phyloP scores from a whole-genome alignment of 2,329 filamentous ascomycete species.

The Beauveria medogensis region DNA sequence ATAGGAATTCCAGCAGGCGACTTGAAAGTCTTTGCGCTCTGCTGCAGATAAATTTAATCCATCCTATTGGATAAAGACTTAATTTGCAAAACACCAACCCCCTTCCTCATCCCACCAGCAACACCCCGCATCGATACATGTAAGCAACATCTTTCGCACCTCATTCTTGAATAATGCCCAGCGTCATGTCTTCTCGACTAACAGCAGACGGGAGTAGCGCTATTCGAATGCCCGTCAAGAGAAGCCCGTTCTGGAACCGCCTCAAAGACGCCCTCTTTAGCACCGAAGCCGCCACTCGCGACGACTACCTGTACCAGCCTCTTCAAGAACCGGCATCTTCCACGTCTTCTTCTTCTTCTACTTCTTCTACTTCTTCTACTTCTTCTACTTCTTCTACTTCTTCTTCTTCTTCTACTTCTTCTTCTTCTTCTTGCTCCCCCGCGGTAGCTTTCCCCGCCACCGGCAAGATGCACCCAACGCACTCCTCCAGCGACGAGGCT shows the following conservation, averaged over 20 bases:
- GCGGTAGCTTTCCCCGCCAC: not conserved
- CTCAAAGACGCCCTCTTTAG: not conserved
- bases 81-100: not conserved
- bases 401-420: not conserved
- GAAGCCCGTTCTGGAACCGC: not conserved
- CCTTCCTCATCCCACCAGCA: not conserved
- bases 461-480: not conserved
- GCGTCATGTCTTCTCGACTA: not conserved
- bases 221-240: not conserved
- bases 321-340: not conserved
- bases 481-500: constrained; percentile 15
- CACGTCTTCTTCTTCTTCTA: not conserved
- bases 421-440: not conserved
- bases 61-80: constrained; percentile 26
- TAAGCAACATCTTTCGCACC: not conserved
- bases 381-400: not conserved
- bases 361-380: not conserved
- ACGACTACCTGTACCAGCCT: constrained; percentile 3
- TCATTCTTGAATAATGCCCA: not conserved
- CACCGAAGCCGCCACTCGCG: not conserved
- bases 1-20: constrained; percentile 47
- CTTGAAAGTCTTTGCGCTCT: constrained; percentile 60
- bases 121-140: not conserved
- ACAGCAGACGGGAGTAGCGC: not conserved
- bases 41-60: constrained; percentile 31